Conservation (phyloP, 805 yeast species). For the Hanseniaspora singularis region DNA sequence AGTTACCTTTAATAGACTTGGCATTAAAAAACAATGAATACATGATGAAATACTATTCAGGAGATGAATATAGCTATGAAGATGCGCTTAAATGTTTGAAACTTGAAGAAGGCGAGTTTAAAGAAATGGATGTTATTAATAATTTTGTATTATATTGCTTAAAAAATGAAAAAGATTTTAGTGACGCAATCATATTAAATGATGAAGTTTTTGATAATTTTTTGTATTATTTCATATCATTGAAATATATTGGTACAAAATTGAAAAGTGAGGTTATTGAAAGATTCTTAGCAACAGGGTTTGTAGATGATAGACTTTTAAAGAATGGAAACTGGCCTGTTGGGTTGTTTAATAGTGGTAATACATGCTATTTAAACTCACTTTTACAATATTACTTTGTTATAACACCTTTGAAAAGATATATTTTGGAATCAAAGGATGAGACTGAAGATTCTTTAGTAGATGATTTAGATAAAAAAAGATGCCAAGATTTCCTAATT, state of each 20-base stretch:
- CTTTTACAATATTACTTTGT: conserved; percentile 82
- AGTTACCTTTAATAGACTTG: conserved; percentile 45
- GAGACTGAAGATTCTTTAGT: conserved; percentile 25
- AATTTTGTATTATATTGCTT: conserved; percentile 1
- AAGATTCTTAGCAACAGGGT: conserved; percentile 50
- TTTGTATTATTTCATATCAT: background rate
- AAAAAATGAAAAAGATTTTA: conserved; percentile 2
- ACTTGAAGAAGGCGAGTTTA: conserved; percentile 40
- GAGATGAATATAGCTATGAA: conserved; percentile 24
- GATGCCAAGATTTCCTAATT: conserved; percentile 72
- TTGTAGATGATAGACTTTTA: conserved; percentile 44
- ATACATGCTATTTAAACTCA: conserved; percentile 89
- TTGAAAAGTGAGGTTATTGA: conserved; percentile 33
- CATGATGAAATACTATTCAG: conserved; percentile 23
- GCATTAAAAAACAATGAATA: conserved; percentile 31
- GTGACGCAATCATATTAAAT: background rate
- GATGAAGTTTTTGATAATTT: conserved; percentile 8
- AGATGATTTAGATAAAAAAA: conserved; percentile 44
- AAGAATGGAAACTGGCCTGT: conserved; percentile 72
- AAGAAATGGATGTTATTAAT: conserved; percentile 25
- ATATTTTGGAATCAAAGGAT: conserved; percentile 45
- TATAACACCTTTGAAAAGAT: conserved; percentile 64
- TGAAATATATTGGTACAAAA: background rate
- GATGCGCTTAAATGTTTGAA: conserved; percentile 42
- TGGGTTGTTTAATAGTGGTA: conserved; percentile 88